These are phyloP conservation scores for Linum lewisii DNA, from an alignment of 345 rosid species.

Conservation along the genomic window DNA sequence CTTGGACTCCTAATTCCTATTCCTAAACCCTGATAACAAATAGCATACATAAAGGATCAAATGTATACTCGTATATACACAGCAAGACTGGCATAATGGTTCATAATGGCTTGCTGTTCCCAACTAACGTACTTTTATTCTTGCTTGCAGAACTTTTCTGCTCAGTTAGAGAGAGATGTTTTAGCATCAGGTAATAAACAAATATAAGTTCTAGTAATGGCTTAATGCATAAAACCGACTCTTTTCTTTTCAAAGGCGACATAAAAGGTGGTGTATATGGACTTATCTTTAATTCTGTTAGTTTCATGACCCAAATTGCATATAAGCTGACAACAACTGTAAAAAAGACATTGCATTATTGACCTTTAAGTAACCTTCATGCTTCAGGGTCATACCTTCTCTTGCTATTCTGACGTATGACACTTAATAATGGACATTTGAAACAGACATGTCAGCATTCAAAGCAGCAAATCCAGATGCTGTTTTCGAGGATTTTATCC, in stretches of 20 bases:
- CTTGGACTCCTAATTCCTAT: neutral
- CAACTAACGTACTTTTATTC: conserved; percentile 8
- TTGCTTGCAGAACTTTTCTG: conserved; percentile 79
- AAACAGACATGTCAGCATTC: conserved; percentile 92
- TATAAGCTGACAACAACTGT: too few relatives aligned
- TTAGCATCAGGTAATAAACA: conserved; percentile 58
- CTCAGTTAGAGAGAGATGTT: conserved; percentile 87
- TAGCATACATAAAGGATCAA: neutral
- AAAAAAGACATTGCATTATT: too few relatives aligned
- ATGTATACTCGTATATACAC: too few relatives aligned
- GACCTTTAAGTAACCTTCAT: neutral
- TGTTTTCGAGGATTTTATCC: conserved; percentile 87
- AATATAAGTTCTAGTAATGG: neutral
- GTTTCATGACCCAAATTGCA: too few relatives aligned
- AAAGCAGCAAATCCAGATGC: conserved; percentile 98
- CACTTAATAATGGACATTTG: conserved; percentile 9
- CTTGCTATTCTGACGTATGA: conserved; percentile 4
- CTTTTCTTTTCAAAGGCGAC: too few relatives aligned
- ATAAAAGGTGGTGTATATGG: too few relatives aligned
- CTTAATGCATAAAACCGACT: too few relatives aligned
- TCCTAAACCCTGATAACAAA: neutral
- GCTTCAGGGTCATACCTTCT: neutral
- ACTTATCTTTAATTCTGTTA: too few relatives aligned
- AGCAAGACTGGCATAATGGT: too few relatives aligned
- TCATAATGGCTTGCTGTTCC: neutral